Evolutionary conservation across 2,329 filamentous ascomycete species (phyloP), one percentile per base, ranked within the genome.

Genomic region (Colletotrichum sp.): DNA sequence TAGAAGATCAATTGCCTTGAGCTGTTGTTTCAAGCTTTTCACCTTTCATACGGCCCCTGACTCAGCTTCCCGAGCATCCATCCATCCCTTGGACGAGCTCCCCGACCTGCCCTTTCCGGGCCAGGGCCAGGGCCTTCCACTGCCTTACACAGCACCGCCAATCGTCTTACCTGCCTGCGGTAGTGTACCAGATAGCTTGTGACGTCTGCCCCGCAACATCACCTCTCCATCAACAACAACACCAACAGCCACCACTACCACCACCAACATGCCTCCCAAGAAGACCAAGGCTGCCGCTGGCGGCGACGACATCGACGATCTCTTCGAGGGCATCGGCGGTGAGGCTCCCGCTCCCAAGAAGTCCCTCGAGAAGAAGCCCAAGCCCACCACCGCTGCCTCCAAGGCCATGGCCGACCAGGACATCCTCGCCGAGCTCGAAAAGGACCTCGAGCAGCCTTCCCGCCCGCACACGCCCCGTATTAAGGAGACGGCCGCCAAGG

Each of bases 381-480:
- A 89, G 81, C 82, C 88, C 77, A 85, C 88, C 78, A 88, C 90
- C 70, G 85, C 89, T 71, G 84, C 87, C 70, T 84, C 87, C 79
- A 90, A 90, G 82, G 81, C 86, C 67, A 85, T 85, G 81, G 81
- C 84, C 79, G 90, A 93, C 80, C 90, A 95, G 80, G 96, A 98
- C 83, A 92, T 96, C 74, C 90, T 99, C 52, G 96, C 96, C 77
- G 96, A 98, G 80, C 91, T 99, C 77, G 95, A 98, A 83, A 93
- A 93, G 69, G 77, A 78, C 30, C 66, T 77, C 24, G 75, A 94
- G 83, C 89, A 93, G 81, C 90, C 94, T 36, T 93, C 93, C 78
- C 93, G 96, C 64, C 95, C 96, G 18, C 93, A 95, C 81, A 99
- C 96, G 2, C 97, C 96, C 52, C 94, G 95, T 79, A 84, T 92